Evolutionary conservation across 1,139 yeast species (phyloP), one percentile per base, ranked within the genome.

Genomic region (Debaryomycetaceae sp.): DNA sequence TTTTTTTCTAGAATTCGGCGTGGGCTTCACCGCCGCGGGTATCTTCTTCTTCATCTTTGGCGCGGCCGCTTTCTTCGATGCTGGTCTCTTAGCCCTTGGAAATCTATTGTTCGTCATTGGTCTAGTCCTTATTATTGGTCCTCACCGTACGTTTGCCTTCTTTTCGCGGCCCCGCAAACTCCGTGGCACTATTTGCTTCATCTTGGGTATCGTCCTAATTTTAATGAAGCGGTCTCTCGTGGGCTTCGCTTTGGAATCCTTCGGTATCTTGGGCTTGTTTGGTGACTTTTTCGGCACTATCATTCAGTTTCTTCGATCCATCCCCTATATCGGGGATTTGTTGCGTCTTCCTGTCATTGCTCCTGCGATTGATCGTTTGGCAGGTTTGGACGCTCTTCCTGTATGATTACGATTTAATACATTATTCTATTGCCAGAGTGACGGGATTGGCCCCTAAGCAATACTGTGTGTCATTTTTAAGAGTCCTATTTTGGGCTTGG

Each of bases 201-300:
- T 61, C 3, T 35, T 73, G 8, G 98, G 98, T 1, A 77, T 90
- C 18, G 34, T 77, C 14, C 58, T 90, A 41, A 87, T 90, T 34
- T 62, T 90, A 35, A 45, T 74, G 46, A 82, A 80, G 47, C 68
- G 78, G 57, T 74, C 97, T 4, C 82, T 90, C 47, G 48, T 79
- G 25, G 98, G 98, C 14, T 87, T 90, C 45, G 52, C 78, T 7
- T 60, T 90, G 32, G 98, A 90, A 53, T 72, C 81, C 32, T 62
- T 87, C 39, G 98, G 98, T 13, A 85, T 90, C 23, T 58, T 87
- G 39, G 87, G 87, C 5, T 62, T 90, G 30, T 90, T 90, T 56
- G 97, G 94, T 22, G 95, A 85, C 53, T 83, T 85, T 51, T 79
- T 85, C 46, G 90, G 95, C 11, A 83, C 94, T 15, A 77, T 90